Percentiles rank a stretch among this genome's conserved stretches.
phyloP scores from a whole-genome alignment of 2,329 filamentous ascomycete genomes.

The Diaporthe sp. region DNA sequence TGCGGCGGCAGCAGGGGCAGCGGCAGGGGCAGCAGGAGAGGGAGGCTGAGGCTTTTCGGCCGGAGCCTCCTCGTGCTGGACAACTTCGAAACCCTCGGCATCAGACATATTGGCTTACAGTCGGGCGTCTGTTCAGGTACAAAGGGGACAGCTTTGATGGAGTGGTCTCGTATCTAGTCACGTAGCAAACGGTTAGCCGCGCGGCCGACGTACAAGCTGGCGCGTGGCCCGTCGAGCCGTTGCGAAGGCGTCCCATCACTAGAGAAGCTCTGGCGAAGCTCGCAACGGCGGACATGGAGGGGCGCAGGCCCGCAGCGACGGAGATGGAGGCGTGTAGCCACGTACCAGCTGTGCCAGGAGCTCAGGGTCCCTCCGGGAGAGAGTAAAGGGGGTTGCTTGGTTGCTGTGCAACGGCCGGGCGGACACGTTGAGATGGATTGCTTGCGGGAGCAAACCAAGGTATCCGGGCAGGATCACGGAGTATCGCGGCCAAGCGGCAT shows the following conservation, averaged over 20 bases:
- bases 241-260: neutral
- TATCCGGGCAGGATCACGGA: conserved; percentile 8
- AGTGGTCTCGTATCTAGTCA: conserved; percentile 21
- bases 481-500: conserved; percentile 33
- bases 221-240: conserved; percentile 23
- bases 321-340: neutral
- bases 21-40: conserved; percentile 10
- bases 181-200: conserved; percentile 29
- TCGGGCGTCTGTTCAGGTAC: neutral
- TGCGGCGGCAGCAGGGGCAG: neutral
- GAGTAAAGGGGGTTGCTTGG: conserved; percentile 31
- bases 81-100: conserved; percentile 49
- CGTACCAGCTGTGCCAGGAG: conserved; percentile 34
- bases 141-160: conserved; percentile 6
- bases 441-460: conserved; percentile 12
- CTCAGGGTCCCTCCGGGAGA: conserved; percentile 19
- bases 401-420: conserved; percentile 31
- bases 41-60: conserved; percentile 28
- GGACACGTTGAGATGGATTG: conserved; percentile 25
- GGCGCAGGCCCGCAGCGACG: neutral
- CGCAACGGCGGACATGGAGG: neutral
- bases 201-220: conserved; percentile 24
- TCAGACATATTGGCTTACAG: conserved; percentile 51
- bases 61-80: conserved; percentile 47
- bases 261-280: conserved; percentile 1